phyloP scores from a whole-genome alignment of 352 stramenopile genomes.

The Chrysophaeum taylorii region DNA sequence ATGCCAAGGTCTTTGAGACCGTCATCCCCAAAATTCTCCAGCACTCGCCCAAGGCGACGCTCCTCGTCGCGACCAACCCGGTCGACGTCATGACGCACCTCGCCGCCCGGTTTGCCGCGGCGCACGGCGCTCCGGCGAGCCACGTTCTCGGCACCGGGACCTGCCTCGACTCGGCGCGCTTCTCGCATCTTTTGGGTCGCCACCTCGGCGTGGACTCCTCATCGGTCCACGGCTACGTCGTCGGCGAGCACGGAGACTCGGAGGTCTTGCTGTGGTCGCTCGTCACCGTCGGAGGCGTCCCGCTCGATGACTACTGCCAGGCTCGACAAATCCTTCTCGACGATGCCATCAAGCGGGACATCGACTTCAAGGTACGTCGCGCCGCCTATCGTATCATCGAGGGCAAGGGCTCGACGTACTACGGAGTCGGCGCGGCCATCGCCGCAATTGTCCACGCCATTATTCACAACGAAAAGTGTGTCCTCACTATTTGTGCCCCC shows the following conservation, averaged over 20 bases:
- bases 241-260: slow-evolving; percentile 39
- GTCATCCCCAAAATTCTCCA: slow-evolving; percentile 36
- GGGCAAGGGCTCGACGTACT: no score
- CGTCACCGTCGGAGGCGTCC: slow-evolving; percentile 27
- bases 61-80: slow-evolving; percentile 37
- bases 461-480: no score
- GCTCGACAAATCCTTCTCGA: no score
- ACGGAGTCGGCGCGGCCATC: no score
- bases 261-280: slow-evolving; percentile 31
- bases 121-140: background rate
- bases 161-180: slow-evolving; percentile 28
- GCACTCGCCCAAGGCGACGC: slow-evolving; percentile 29
- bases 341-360: no score
- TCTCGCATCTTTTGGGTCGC: slow-evolving; percentile 28
- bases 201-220: slow-evolving; percentile 20
- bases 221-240: slow-evolving; percentile 29
- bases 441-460: no score
- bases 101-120: slow-evolving; percentile 23
- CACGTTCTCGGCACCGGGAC: slow-evolving; percentile 37
- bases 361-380: no score
- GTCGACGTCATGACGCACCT: background rate
- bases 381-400: no score
- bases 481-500: no score
- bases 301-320: no score
- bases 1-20: slow-evolving; percentile 33